phyloP scores from a whole-genome alignment of 768 basidiomycete genomes.

The Termitomyces eurrhizus region DNA sequence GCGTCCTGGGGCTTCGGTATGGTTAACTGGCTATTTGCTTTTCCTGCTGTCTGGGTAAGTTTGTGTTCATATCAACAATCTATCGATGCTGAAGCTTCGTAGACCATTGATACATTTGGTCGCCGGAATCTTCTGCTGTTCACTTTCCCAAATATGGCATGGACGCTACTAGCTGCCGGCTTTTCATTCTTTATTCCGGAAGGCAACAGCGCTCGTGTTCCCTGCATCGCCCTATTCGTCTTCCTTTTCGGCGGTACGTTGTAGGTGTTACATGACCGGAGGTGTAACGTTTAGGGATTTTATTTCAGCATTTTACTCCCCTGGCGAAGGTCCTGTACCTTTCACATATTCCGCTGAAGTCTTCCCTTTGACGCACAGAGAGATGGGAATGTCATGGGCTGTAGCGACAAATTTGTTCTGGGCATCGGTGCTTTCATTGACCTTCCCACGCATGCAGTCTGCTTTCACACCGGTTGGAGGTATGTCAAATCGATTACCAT shows the following conservation, averaged over 20 bases:
- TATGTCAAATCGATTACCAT: constrained; percentile 10
- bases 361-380: constrained; percentile 80
- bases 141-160: constrained; percentile 81
- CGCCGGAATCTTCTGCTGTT: constrained; percentile 72
- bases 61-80: constrained; percentile 18
- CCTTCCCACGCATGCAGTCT: constrained; percentile 54
- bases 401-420: constrained; percentile 49
- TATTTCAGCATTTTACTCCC: constrained; percentile 59
- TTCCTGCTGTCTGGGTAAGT: constrained; percentile 58
- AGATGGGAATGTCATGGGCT: constrained; percentile 60
- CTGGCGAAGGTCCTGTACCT: constrained; percentile 88
- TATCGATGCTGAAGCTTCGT: neutral
- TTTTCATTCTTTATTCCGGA: constrained; percentile 58
- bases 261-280: neutral
- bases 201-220: constrained; percentile 33
- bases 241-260: constrained; percentile 37
- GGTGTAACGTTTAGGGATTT: neutral
- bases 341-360: constrained; percentile 91
- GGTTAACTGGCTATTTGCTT: constrained; percentile 62
- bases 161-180: constrained; percentile 70
- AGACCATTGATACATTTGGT: constrained; percentile 72
- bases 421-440: constrained; percentile 51
- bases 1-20: constrained; percentile 68
- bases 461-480: constrained; percentile 39
- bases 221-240: constrained; percentile 38